A percentile compares a stretch with the other conserved stretches of the same genome.
Evolutionary conservation across 805 yeast species (phyloP).

Genomic region (Hanseniaspora lachancei): DNA sequence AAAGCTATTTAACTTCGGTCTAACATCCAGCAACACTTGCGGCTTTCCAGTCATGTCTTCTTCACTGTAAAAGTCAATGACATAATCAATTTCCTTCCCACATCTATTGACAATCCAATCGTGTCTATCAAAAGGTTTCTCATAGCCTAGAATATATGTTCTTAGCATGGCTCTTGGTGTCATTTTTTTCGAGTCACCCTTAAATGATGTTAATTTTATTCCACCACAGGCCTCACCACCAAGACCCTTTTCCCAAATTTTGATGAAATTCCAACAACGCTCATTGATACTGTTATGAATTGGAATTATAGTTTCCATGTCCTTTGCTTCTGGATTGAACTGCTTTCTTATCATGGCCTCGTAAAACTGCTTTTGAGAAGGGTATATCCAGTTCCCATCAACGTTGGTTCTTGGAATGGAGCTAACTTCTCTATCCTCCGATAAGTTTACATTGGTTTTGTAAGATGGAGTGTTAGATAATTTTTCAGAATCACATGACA

Average conservation of each 20-base stretch:
- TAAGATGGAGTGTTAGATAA: conserved; percentile 27
- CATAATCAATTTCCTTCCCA: conserved; percentile 73
- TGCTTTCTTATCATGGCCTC: conserved; percentile 88
- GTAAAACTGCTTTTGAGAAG: conserved; percentile 86
- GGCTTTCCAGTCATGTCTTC: conserved; percentile 32
- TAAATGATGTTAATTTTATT: conserved; percentile 66
- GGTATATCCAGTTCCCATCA: conserved; percentile 75
- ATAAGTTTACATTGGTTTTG: conserved; percentile 33
- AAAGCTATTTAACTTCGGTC: conserved; percentile 73
- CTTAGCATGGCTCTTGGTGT: conserved; percentile 80
- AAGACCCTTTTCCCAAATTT: conserved; percentile 61
- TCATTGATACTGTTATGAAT: conserved; percentile 91
- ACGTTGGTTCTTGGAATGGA: conserved; percentile 71
- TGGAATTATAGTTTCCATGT: conserved; percentile 86
- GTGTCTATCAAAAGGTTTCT: conserved; percentile 86
- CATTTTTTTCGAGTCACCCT: conserved; percentile 72
- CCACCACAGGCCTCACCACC: conserved; percentile 67
- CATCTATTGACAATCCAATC: conserved; percentile 87
- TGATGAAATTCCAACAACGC: conserved; percentile 75
- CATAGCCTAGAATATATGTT: conserved; percentile 46
- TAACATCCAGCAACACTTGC: conserved; percentile 66
- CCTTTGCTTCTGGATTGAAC: conserved; percentile 68
- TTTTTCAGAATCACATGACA: conserved; percentile 35
- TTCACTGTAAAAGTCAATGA: conserved; percentile 71
- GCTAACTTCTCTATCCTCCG: conserved; percentile 63